Evolutionary conservation across 371 early-diverging fungal genomes (phyloP), one percentile per base, ranked within the genome.

Genomic region (Mortierella sp.): DNA sequence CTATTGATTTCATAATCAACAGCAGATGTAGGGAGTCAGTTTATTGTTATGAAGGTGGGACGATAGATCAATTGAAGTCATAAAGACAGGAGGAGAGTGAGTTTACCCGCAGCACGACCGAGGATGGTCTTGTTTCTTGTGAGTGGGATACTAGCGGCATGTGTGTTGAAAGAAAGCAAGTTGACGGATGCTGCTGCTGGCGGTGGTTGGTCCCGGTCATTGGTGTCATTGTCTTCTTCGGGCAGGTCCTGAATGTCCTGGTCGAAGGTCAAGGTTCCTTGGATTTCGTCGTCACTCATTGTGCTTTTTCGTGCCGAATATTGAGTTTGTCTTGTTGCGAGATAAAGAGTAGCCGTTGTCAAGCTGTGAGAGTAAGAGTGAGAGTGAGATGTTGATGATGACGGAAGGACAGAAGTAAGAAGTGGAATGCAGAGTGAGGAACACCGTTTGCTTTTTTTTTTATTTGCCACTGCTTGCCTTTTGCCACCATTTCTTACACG

Each of bases 241-340:
- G 83, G 79, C 16, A 83, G 72, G n/a, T 79, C 83, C 34, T 55
- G 34, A 55, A 76, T 70, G 50, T 73, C 76, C 40, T 74, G 69
- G 13, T 77, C 74, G 3, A 74, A 40, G 9, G 70, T 21, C 55
- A 79, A 28, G 6, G 83, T 83, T 11, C 28, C 51, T 14, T 76
- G 37, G 2, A 73, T 71, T 4, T 48, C 43, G 26, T 69, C 64
- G 40, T 71, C 51, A 46, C 55, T 75, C 77, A 74, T 81, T 5
- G 40, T 55, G 26, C 5, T 4, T 46, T 44, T 2, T 40, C 9
- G 13, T 67, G 40, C 51, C 16, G 37, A 55, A 57, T 16, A 1
- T 11, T 40, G 37, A 21, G 19, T 37, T 1, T 21, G n/a, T 34
- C 34, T 8, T 31, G 37, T 10, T 57, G 61, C 19, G 13, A 16